Conservation (phyloP, 768 basidiomycete genomes). For the Tricholoma saponaceum region DNA sequence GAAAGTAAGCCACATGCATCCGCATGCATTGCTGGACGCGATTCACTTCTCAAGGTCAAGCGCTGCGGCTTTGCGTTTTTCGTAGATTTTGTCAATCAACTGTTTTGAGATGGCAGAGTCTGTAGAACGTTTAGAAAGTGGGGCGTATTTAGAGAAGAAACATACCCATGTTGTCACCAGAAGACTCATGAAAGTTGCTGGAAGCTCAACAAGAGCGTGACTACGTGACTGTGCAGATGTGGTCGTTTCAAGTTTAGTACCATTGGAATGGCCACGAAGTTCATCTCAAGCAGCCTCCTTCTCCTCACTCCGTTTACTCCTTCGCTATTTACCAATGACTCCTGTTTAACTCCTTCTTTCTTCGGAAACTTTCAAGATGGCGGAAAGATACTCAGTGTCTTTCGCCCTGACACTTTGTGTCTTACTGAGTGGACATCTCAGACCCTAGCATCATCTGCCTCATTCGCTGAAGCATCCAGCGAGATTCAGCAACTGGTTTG, state of each 20-base stretch:
- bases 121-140: constrained; percentile 21
- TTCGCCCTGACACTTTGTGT: constrained; percentile 41
- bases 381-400: constrained; percentile 36
- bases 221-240: constrained; percentile 24
- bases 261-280: constrained; percentile 12
- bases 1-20: background rate
- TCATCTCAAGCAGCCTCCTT: constrained; percentile 26
- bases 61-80: constrained; percentile 93
- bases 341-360: constrained; percentile 48
- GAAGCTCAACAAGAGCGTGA: too few species aligned
- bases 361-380: constrained; percentile 53
- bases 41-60: constrained; percentile 91
- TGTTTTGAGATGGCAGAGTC: constrained; percentile 76
- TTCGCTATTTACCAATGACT: constrained; percentile 29
- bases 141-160: background rate
- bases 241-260: background rate
- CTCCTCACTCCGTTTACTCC: constrained; percentile 44
- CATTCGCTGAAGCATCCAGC: constrained; percentile 20
- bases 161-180: constrained; percentile 22
- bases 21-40: background rate
- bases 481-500: constrained; percentile 48
- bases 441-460: constrained; percentile 22
- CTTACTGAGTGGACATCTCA: constrained; percentile 26
- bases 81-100: constrained; percentile 90
- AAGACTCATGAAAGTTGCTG: background rate